Conservation (phyloP, 495 filamentous ascomycete species). For the Xylaria intraflava region DNA sequence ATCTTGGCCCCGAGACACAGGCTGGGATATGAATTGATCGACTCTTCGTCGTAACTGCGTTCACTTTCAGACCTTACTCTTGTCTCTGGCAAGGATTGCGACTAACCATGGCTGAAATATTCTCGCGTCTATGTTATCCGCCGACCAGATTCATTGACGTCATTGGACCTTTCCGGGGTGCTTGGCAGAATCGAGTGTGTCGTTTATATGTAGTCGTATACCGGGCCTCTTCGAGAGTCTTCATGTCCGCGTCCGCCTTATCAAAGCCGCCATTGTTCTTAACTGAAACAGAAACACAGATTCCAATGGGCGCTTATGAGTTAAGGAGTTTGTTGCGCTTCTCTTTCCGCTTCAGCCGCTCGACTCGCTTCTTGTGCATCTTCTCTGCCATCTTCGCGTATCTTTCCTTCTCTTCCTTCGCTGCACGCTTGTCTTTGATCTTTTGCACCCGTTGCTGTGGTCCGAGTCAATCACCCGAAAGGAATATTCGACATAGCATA, state of each 20-base stretch:
- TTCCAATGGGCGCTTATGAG: conserved; percentile 50
- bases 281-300: background rate
- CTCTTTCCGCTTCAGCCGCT: conserved; percentile 86
- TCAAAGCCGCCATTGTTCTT: background rate
- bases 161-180: background rate
- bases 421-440: conserved; percentile 74
- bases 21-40: background rate
- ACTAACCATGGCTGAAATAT: background rate
- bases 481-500: background rate
- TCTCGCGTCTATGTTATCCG: background rate
- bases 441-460: conserved; percentile 63
- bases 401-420: conserved; percentile 87
- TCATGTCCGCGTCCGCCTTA: background rate
- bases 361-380: conserved; percentile 93
- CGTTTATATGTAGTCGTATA: background rate
- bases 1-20: background rate
- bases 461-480: conserved; percentile 1
- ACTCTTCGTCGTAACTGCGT: background rate
- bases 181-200: background rate
- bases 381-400: conserved; percentile 94
- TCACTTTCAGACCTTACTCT: background rate
- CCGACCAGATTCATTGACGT: background rate
- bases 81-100: background rate
- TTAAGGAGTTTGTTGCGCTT: conserved; percentile 96
- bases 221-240: background rate